Base-by-base conservation (phyloP, 805 yeast genomes). In the Grigorovia humatica region DNA sequence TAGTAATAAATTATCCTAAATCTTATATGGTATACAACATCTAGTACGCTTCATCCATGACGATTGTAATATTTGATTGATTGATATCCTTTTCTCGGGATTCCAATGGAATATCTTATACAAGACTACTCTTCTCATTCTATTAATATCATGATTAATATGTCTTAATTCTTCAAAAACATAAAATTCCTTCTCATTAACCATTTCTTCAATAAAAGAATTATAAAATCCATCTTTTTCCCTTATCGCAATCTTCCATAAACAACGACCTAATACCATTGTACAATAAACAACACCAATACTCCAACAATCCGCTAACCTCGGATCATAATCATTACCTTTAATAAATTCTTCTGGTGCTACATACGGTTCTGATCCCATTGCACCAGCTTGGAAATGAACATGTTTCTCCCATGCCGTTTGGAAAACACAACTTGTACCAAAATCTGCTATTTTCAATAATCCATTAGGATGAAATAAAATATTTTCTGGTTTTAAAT, bases 341-440 rank as follows among this genome's bases (percentile, higher is more conserved):
- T 70, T 65, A 19, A 64, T 63, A 63, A 79, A 85, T 66, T 89
- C 96, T 64, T 89, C 97, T 0, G 97, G 97, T 0, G 96, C 87
- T 63, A 89, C 88, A 67, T 88, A 90, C 1, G 96, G 93, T 53
- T 82, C 91, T 1, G 95, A 85, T 3, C 97, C 97, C 61, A 90
- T 80, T 2, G 84, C 78, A 18, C 96, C 96, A 27, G 72, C 67
- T 32, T 83, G 77, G 51, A 78, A 73, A 59, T 83, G 88, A 35
- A 81, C 79, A 47, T 82, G 83, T 51, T 74, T 74, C 59, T 88
- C 96, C 95, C 96, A 90, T 3, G 89, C 88, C 52, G 96, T 88
- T 57, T 86, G 80, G 67, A 90, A 86, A 32, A 93, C 96, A 54
- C 86, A 89, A 48, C 95, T 83, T 48, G 91, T 88, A 40, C 97